Evolutionary conservation across 2,329 filamentous ascomycete genomes (phyloP), one percentile per base, ranked within the genome.

Genomic region (Cercospora sp.): DNA sequence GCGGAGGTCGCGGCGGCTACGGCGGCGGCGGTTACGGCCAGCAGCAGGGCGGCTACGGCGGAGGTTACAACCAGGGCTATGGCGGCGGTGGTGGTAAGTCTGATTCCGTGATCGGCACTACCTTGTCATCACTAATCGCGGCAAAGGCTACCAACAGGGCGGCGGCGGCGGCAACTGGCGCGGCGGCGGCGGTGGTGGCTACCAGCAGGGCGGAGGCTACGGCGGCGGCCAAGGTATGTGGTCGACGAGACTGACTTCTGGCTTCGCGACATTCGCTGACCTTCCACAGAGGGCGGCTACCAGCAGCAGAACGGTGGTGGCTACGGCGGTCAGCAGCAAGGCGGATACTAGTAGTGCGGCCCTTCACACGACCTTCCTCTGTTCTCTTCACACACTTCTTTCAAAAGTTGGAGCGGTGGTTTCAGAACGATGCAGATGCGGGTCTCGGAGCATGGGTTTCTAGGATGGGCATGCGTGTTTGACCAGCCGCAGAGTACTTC

Each of bases 161-260:
- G 63, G 63, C 63, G 65, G 63, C 26, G 65, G 63, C 63, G 64
- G 63, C 26, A 73, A 77, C 74, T 68, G 74, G 30, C 75, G 74
- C 67, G 73, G 74, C 43, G 66, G 72, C 55, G 72, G 73, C n/a
- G 72, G 74, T 45, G 34, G 74, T 65, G 66, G 68, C 57, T 73
- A 74, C 24, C 70, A 71, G 30, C 71, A 72, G 59, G 74, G 74
- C 28, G 76, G 75, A 67, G 70, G 79, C 69, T 77, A 76, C 71
- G 75, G 75, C 45, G 74, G 70, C 12, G 70, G 68, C 45, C 70
- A 72, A 66, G 74, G 75, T 72, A 65, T 30, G 69, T 63, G 18
- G 9, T 51, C 43, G 24, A 45, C 13, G 45, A 30, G 26, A 30
- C 18, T 12, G 13, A 30, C 37, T 18, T 32, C 18, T 16, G 9